Evolutionary conservation across 306 rosid species (phyloP), one percentile per base, ranked within the genome.

Genomic region (Neltuma alba): DNA sequence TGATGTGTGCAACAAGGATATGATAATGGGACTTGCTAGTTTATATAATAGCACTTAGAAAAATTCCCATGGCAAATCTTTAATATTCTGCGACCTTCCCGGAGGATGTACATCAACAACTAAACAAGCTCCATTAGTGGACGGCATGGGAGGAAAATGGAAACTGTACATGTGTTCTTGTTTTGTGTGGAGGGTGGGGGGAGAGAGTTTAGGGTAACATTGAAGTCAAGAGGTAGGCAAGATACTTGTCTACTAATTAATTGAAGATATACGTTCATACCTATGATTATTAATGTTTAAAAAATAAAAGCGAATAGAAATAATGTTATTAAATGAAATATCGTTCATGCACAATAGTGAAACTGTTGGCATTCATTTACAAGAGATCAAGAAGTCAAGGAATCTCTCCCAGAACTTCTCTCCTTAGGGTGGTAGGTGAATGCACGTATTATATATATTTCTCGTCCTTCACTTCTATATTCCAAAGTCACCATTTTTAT

Each of bases 171-270:
- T 80, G 81, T 77, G 30, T 36, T 13, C 15, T 72, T 68, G 48
- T 67, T 73, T n/a, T 68, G 73, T 40, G 14, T 40, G 77, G 64
- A 57, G 61, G 80, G 75, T 79, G 65, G 69, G 42, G 48, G 23
- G 74, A 70, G 38, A 54, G 25, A 64, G 76, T 40, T 71, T 77
- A 74, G 62, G 58, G 48, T 82, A 60, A 27, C 72, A 79, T 70
- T 77, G 64, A 85, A 82, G 84, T 88, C 85, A 80, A 88, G 55
- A 83, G 76, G 85, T 82, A 76, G 85, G 87, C 81, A 40, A 68
- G 67, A 85, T 64, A 44, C 82, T 70, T 83, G 76, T 76, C 67
- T 66, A 60, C 64, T 76, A 80, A 71, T 77, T 50, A 64, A 78
- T 76, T 71, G 76, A 74, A 85, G 18, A 61, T 55, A 54, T 30